Conservation (phyloP, 805 yeast genomes). For the Blastobotrys parvus region DNA sequence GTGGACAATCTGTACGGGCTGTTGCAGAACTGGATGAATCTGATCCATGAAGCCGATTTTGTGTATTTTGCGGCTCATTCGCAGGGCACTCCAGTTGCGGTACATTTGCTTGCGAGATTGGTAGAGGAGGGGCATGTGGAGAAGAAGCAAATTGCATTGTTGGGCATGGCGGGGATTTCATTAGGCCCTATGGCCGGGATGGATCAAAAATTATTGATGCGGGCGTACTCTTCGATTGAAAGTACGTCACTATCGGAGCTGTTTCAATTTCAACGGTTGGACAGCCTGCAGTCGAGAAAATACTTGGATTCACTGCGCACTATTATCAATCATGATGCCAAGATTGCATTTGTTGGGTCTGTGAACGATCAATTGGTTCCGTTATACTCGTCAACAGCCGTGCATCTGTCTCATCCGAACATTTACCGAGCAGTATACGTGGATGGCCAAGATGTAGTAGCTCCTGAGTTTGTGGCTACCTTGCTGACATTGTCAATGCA, state of each 20-base stretch:
- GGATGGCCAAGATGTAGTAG: constrained; percentile 64
- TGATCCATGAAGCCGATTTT: constrained; percentile 58
- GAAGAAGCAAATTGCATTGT: constrained; percentile 49
- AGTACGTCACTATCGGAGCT: constrained; percentile 78
- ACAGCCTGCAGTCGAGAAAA: constrained; percentile 61
- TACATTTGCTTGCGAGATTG: constrained; percentile 64
- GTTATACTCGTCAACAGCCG: constrained; percentile 74
- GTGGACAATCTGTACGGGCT: constrained; percentile 73
- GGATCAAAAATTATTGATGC: constrained; percentile 73
- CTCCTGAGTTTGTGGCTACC: constrained; percentile 72
- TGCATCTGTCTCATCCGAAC: constrained; percentile 82
- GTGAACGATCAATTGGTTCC: constrained; percentile 94
- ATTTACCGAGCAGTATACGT: constrained; percentile 82
- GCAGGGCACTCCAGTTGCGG: constrained; percentile 91
- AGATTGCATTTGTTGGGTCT: constrained; percentile 76
- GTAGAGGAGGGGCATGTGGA: constrained; percentile 47
- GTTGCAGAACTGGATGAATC: constrained; percentile 57
- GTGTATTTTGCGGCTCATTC: constrained; percentile 92
- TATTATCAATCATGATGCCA: constrained; percentile 61
- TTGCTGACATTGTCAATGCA: constrained; percentile 67
- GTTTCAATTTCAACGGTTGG: constrained; percentile 77
- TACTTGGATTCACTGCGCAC: constrained; percentile 59
- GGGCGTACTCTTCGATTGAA: constrained; percentile 87
- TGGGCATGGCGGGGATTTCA: constrained; percentile 94
- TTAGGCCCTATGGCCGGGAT: constrained; percentile 90